phyloP scores from a whole-genome alignment of 495 filamentous ascomycete species.

The Aspergillus coremiiformis region DNA sequence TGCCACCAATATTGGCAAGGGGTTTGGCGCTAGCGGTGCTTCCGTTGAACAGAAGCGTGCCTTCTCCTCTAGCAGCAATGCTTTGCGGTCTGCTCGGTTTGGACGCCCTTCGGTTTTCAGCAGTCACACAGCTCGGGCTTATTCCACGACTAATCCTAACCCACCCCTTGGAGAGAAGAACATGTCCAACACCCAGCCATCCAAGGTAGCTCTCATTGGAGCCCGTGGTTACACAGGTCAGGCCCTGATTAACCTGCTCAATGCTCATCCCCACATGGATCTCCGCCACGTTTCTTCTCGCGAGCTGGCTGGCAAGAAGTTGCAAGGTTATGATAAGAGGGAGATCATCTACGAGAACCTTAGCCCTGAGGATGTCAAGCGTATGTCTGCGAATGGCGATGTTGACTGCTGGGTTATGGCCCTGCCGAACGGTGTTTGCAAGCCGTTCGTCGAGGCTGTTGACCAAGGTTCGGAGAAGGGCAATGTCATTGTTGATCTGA shows the following conservation, averaged over 20 bases:
- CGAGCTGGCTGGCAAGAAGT: slow-evolving; percentile 82
- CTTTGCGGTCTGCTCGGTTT: slow-evolving; percentile 29
- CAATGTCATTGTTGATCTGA: slow-evolving; percentile 85
- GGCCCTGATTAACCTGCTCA: slow-evolving; percentile 82
- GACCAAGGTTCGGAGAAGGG: slow-evolving; percentile 62
- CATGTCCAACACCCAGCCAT: slow-evolving; percentile 70
- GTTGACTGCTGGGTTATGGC: slow-evolving; percentile 99
- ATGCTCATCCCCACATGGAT: slow-evolving; percentile 89
- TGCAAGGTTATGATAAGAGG: slow-evolving; percentile 89
- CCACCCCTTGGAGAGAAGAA: slow-evolving; percentile 94
- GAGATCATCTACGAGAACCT: slow-evolving; percentile 92
- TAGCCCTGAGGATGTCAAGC: slow-evolving; percentile 77
- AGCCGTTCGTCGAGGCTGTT: slow-evolving; percentile 90
- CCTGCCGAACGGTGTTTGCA: slow-evolving; percentile 93
- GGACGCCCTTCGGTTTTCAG: slow-evolving; percentile 24
- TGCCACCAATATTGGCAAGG: slow-evolving; percentile 50
- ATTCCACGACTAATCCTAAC: slow-evolving; percentile 87
- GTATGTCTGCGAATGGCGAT: slow-evolving; percentile 84
- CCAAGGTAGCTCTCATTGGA: slow-evolving; percentile 85
- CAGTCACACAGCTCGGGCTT: slow-evolving; percentile 31
- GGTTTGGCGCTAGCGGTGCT: slow-evolving; percentile 35
- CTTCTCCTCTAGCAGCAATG: slow-evolving; percentile 53
- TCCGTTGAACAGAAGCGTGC: slow-evolving; percentile 54
- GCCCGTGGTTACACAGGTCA: slow-evolving; percentile 95
- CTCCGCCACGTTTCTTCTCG: slow-evolving; percentile 90